Conservation (phyloP, 2,329 filamentous ascomycete genomes). For the Sclerotinia nivalis region DNA sequence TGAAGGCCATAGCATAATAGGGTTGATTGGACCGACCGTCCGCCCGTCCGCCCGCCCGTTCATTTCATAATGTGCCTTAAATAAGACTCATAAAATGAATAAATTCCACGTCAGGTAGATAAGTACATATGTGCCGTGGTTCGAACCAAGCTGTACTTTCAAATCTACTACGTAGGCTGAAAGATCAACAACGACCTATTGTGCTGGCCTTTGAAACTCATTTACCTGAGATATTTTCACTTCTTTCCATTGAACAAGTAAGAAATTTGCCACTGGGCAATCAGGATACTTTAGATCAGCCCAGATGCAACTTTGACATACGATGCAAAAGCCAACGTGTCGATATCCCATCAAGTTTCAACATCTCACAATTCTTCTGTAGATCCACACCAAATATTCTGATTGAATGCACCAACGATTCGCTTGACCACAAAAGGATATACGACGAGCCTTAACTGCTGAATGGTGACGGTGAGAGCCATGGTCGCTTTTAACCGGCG, state of each 20-base stretch:
- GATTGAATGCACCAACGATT: not conserved
- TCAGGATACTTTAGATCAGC: not conserved
- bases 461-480: constrained; percentile 11
- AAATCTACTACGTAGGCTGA: not conserved
- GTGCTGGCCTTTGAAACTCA: not conserved
- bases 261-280: not conserved
- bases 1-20: not conserved
- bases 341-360: not conserved
- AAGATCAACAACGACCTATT: not conserved
- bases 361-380: not conserved
- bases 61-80: not conserved
- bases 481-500: constrained; percentile 17
- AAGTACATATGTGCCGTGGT: not conserved
- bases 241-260: not conserved
- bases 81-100: not conserved
- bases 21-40: not conserved
- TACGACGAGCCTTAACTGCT: constrained; percentile 14
- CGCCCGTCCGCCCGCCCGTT: not conserved
- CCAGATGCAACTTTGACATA: constrained; percentile 1
- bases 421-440: constrained; percentile 8
- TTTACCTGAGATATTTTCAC: not conserved
- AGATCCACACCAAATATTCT: not conserved
- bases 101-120: not conserved
- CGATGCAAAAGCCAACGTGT: not conserved
- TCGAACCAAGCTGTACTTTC: not conserved